These are phyloP conservation scores for Opeltia flavorubescens DNA, from an alignment of 495 filamentous ascomycete genomes.

Conservation along the genomic window DNA sequence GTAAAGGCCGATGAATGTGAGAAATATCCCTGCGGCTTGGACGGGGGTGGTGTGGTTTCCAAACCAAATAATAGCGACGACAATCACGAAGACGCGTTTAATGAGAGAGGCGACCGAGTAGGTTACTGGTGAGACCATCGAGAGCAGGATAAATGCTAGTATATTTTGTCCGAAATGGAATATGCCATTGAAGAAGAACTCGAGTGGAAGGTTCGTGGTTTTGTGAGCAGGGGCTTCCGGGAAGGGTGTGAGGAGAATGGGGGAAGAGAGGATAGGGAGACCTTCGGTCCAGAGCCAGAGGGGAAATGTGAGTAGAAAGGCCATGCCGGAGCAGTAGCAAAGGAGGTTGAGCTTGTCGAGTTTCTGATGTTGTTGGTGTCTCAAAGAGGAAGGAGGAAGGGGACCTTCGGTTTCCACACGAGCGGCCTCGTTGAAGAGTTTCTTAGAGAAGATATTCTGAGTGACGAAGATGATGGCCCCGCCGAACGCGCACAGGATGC, in stretches of 20 bases:
- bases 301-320: slow-evolving; percentile 79
- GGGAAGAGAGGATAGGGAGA: slow-evolving; percentile 56
- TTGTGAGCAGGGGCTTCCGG: slow-evolving; percentile 48
- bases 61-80: slow-evolving; percentile 93
- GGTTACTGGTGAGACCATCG: slow-evolving; percentile 86
- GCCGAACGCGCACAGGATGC: slow-evolving; percentile 72
- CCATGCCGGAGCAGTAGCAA: slow-evolving; percentile 87
- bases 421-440: slow-evolving; percentile 92
- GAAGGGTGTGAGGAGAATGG: slow-evolving; percentile 33
- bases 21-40: slow-evolving; percentile 69
- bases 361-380: slow-evolving; percentile 44
- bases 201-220: slow-evolving; percentile 48
- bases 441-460: slow-evolving; percentile 98
- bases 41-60: slow-evolving; percentile 68
- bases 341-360: slow-evolving; percentile 94
- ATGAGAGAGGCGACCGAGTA: slow-evolving; percentile 93
- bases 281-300: slow-evolving; percentile 92
- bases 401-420: slow-evolving; percentile 58
- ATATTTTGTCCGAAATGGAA: slow-evolving; percentile 97
- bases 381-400: slow-evolving; percentile 20
- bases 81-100: slow-evolving; percentile 94
- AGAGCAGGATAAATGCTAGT: slow-evolving; percentile 80
- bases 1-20: slow-evolving; percentile 89
- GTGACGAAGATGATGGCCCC: slow-evolving; percentile 91
- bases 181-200: slow-evolving; percentile 92